These are phyloP conservation scores for Zygnema circumcarinatum DNA, from an alignment of 139 green algal species.

Conservation along the genomic window DNA sequence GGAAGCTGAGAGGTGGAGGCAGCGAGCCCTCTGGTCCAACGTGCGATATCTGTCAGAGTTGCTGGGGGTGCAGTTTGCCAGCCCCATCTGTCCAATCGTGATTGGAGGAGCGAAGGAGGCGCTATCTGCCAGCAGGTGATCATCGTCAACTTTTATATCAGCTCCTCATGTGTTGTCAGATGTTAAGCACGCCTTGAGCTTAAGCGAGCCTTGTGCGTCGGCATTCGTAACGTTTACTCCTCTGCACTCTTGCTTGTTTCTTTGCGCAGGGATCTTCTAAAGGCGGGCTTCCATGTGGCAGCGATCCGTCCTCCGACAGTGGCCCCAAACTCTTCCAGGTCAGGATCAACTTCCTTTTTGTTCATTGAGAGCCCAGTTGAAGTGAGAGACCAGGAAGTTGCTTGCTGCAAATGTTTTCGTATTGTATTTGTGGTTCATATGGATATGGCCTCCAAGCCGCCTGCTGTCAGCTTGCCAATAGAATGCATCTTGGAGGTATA, in stretches of 20 bases:
- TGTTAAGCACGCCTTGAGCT: not conserved
- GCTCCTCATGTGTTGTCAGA: not conserved
- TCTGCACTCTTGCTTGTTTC: slow-evolving; percentile 85
- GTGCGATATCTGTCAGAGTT: slow-evolving; percentile 7
- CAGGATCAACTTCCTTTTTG: no score
- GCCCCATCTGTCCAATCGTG: slow-evolving; percentile 85
- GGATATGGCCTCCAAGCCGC: no score
- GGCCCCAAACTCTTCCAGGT: slow-evolving; percentile 77
- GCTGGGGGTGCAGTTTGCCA: slow-evolving; percentile 21
- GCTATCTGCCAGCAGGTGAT: slow-evolving; percentile 64
- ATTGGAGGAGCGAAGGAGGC: slow-evolving; percentile 76
- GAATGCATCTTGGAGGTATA: no score
- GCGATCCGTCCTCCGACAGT: slow-evolving; percentile 94
- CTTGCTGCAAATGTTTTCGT: no score
- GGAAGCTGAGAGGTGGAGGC: slow-evolving; percentile 18
- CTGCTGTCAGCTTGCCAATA: no score
- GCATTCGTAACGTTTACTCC: not conserved
- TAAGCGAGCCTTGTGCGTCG: not conserved
- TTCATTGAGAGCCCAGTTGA: no score
- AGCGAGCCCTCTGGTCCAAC: not conserved
- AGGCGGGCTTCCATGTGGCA: slow-evolving; percentile 81
- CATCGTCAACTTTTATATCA: no score
- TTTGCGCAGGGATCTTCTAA: slow-evolving; percentile 75
- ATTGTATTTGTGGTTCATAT: no score
- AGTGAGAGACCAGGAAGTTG: no score